Evolutionary conservation across 495 filamentous ascomycete genomes (phyloP).

Genomic region (Penicillium cinerascens): DNA sequence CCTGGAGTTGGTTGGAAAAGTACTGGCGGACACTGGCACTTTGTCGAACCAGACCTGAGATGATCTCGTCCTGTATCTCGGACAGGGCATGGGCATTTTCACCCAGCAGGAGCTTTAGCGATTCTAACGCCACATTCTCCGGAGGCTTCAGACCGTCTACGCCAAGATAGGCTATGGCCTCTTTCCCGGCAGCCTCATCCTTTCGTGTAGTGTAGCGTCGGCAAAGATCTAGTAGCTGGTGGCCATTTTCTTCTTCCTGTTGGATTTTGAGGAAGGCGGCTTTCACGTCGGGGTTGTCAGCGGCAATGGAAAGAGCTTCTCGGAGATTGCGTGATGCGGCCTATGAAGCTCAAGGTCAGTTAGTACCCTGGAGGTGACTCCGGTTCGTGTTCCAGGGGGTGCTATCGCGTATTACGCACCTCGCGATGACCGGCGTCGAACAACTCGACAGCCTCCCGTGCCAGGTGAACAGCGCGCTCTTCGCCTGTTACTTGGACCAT

Average conservation of each 20-base stretch:
- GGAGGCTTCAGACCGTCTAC: slow-evolving; percentile 51
- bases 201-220: slow-evolving; percentile 48
- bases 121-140: slow-evolving; percentile 50
- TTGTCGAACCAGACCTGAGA: slow-evolving; percentile 56
- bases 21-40: slow-evolving; percentile 52
- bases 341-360: slow-evolving; percentile 26
- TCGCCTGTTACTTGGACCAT: slow-evolving; percentile 48
- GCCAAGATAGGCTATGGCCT: slow-evolving; percentile 53
- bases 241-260: slow-evolving; percentile 46
- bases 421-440: slow-evolving; percentile 47
- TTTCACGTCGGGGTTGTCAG: slow-evolving; percentile 52
- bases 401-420: slow-evolving; percentile 26
- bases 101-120: slow-evolving; percentile 52
- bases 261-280: slow-evolving; percentile 50
- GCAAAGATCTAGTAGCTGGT: slow-evolving; percentile 51
- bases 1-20: slow-evolving; percentile 48
- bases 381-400: not conserved
- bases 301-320: slow-evolving; percentile 60
- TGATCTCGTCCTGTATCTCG: slow-evolving; percentile 52
- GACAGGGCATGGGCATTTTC: slow-evolving; percentile 37
- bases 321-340: slow-evolving; percentile 56
- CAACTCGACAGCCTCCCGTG: slow-evolving; percentile 49
- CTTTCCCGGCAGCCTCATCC: slow-evolving; percentile 55
- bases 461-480: slow-evolving; percentile 48
- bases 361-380: not conserved